Base-by-base conservation (phyloP, 1,139 yeast genomes). In the Hemisphaericaspora lyxosophila region DNA sequence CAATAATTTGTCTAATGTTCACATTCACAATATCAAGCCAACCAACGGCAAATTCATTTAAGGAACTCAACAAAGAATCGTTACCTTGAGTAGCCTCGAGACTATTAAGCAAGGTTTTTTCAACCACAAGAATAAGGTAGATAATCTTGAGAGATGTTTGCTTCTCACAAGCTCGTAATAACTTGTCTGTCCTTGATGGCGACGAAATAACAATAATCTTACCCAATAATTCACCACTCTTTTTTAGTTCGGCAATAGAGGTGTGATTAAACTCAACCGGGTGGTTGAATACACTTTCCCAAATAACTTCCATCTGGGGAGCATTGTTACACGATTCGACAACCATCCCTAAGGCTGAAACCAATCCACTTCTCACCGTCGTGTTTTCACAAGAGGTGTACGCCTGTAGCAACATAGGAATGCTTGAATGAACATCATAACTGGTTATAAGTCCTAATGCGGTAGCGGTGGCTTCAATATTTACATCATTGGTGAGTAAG, bases 1-100 rank as follows among this genome's bases (percentile, higher is more conserved):
- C 65, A 2, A 84, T 75, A 15, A 78, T 67, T 53, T 80, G 85
- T 48, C 83, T 78, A 46, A 66, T 55, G 43, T 70, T 66, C 40
- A 64, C 57, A 50, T 66, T 61, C 36, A 58, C 37, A 25, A 62
- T 53, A 19, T 58, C 41, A 14, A 53, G 45, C 45, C 53, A 55
- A 15, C 40, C 40, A 23, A 55, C 37, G 9, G 58, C 48, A 11
- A 34, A 38, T 9, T 44, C 36, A 7, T 50, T 38, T 26, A 59
- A 43, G 12, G 42, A 38, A 8, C 38, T 38, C 7, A 51, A 44
- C 11, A 50, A 34, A 5, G 35, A 29, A 6, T 45, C 46, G 16
- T 42, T 41, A 16, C 42, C 43, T 22, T 30, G 31, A 29, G 38
- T 31, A 15, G 44, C 40, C 7, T 49, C 48, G 20, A 53, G 45